Percentiles rank a stretch among this genome's conserved stretches.
These are phyloP conservation scores for Tephrocybe sp. DNA, from an alignment of 768 basidiomycete species.

Conservation along the genomic window DNA sequence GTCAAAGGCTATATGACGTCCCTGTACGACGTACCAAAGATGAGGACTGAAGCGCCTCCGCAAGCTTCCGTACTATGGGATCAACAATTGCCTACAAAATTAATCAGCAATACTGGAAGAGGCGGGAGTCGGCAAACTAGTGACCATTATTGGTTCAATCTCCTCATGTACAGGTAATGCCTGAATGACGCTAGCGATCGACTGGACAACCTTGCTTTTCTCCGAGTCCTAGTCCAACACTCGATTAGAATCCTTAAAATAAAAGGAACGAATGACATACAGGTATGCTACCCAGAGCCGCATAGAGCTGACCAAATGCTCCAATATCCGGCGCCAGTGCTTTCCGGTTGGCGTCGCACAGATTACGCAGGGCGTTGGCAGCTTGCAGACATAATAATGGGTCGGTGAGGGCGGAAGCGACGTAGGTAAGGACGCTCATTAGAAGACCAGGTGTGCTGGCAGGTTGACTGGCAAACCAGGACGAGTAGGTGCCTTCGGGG, in stretches of 20 bases:
- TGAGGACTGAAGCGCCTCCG: slow-evolving; percentile 57
- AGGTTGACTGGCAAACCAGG: slow-evolving; percentile 69
- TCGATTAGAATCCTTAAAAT: neutral
- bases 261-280: slow-evolving; percentile 40
- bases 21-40: slow-evolving; percentile 37
- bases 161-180: slow-evolving; percentile 80
- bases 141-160: slow-evolving; percentile 74
- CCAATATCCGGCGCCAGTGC: slow-evolving; percentile 81
- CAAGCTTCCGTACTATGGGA: slow-evolving; percentile 72
- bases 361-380: slow-evolving; percentile 78
- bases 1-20: neutral
- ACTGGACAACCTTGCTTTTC: slow-evolving; percentile 88
- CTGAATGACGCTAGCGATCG: slow-evolving; percentile 91
- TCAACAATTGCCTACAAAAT: slow-evolving; percentile 62
- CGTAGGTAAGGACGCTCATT: slow-evolving; percentile 65
- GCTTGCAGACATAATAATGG: slow-evolving; percentile 65
- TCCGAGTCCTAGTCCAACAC: slow-evolving; percentile 66
- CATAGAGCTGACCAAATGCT: slow-evolving; percentile 84
- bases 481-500: slow-evolving; percentile 64
- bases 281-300: slow-evolving; percentile 69
- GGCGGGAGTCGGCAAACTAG: slow-evolving; percentile 12
- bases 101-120: neutral
- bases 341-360: slow-evolving; percentile 89
- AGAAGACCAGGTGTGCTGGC: slow-evolving; percentile 43
- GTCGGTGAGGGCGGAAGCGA: slow-evolving; percentile 71